phyloP scores from a whole-genome alignment of 2,329 filamentous ascomycete genomes.

The Daldinia sp. region DNA sequence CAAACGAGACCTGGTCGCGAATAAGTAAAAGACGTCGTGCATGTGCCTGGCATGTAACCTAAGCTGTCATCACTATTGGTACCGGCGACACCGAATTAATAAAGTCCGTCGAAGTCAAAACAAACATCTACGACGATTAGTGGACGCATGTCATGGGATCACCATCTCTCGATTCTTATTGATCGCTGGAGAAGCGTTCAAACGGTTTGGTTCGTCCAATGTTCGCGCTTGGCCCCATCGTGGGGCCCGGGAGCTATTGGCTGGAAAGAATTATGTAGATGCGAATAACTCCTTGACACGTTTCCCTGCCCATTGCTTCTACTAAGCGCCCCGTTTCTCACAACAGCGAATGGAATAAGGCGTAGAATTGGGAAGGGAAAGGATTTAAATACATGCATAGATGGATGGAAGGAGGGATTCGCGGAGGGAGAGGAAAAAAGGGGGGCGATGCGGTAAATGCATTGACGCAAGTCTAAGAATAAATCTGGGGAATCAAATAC shows the following conservation, averaged over 20 bases:
- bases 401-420: slow-evolving; percentile 12
- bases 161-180: slow-evolving; percentile 10
- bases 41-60: background rate
- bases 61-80: slow-evolving; percentile 13
- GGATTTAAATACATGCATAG: slow-evolving; percentile 22
- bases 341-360: slow-evolving; percentile 7
- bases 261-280: slow-evolving; percentile 17
- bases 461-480: slow-evolving; percentile 13
- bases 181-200: slow-evolving; percentile 17
- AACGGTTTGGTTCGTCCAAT: slow-evolving; percentile 36
- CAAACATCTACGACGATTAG: slow-evolving; percentile 4
- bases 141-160: slow-evolving; percentile 3
- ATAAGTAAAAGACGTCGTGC: background rate
- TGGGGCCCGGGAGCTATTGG: slow-evolving; percentile 36
- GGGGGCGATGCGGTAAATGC: slow-evolving; percentile 32
- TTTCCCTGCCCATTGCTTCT: background rate
- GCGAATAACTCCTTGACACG: slow-evolving; percentile 19
- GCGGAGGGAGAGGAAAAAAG: slow-evolving; percentile 10
- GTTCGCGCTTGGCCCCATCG: slow-evolving; percentile 20
- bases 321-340: background rate
- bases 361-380: slow-evolving; percentile 9
- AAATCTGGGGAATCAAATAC: slow-evolving; percentile 19
- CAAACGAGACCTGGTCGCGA: background rate
- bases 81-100: slow-evolving; percentile 13
- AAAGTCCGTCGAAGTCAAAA: slow-evolving; percentile 5